Evolutionary conservation across 257 asterid species (phyloP).

Genomic region (Solanum pinnatisectum): DNA sequence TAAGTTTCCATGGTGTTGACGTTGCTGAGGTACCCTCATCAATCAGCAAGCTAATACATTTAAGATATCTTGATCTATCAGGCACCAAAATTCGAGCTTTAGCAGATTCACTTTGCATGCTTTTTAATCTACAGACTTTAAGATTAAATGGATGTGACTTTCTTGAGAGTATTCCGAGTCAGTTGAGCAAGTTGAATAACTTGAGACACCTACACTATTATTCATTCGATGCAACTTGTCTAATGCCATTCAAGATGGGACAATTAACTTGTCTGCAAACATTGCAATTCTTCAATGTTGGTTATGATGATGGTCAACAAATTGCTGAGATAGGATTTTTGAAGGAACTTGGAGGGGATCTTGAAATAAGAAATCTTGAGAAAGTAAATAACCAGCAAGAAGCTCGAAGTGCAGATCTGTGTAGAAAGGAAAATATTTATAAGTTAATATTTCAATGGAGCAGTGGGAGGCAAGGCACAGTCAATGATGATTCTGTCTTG

Average conservation of each 20-base stretch:
- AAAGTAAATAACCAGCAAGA: slow-evolving; percentile 6
- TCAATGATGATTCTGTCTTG: no score
- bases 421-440: neutral
- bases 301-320: neutral
- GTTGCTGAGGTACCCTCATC: neutral
- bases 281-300: neutral
- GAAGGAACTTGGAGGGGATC: slow-evolving; percentile 6
- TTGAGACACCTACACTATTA: slow-evolving; percentile 15
- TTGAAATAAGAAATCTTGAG: slow-evolving; percentile 6
- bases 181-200: neutral
- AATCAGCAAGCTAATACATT: slow-evolving; percentile 8
- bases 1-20: neutral
- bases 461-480: neutral
- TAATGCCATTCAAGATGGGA: slow-evolving; percentile 6
- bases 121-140: slow-evolving; percentile 15
- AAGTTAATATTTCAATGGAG: slow-evolving; percentile 8
- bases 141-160: neutral
- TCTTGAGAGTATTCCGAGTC: neutral
- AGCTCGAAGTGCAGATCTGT: slow-evolving; percentile 12
- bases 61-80: slow-evolving; percentile 15
- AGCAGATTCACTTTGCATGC: slow-evolving; percentile 8
- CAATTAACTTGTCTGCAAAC: slow-evolving; percentile 12
- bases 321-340: slow-evolving; percentile 16
- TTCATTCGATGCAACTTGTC: neutral
- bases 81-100: neutral